Base-by-base conservation (phyloP, 106 monocot genomes). In the Dioscorea dumetorum region DNA sequence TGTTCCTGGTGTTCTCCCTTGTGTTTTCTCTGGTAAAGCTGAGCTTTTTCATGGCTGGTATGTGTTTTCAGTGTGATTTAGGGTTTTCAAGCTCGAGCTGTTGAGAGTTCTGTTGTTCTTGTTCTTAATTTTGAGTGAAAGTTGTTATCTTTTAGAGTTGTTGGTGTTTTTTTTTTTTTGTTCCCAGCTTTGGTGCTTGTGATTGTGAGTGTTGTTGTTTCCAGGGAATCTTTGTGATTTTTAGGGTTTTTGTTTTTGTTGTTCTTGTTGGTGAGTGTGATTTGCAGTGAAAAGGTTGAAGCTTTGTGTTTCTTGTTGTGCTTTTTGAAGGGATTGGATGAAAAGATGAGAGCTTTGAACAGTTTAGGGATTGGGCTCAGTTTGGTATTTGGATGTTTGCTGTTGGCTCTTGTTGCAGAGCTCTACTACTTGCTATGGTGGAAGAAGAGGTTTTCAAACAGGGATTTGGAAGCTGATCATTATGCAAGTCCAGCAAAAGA, bases 371-470 rank as follows among this genome's bases (percentile, higher is more conserved):
- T 84, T 63, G 84, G 81, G 5, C 51, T 88, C 24, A 83, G 75
- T 57, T 50, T 84, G 19, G 81, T 88, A 18, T 81, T 83, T 20
- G 72, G 62, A 18, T 80, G 81, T 70, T 73, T 88, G 4, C 62
- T 88, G 33, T 62, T 88, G 2, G 88, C 88, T 58, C 76, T 88
- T n/a, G 18, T 76, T 12, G 78, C 83, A 52, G 85, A 90, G 70
- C 72, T 95, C 23, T 91, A 85, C 72, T 88, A 91, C 73, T 64
- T 95, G 67, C 74, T 95, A 17, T 83, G 80, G 73, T 85, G 82
- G 90, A 90, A 88, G 81, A 90, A 76, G 76, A 77, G 76, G 49
- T 32, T 63, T 16, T 19, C 62, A 32, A 51, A 76, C 22, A 76
- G 70, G 60, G 80, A 75, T 24, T 48, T 57, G 3, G 70, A 72